A percentile compares a stretch with the other conserved stretches of the same genome.
Conservation (phyloP, 1,284 basidiomycete species). For the Pseudozyma flocculosa region DNA sequence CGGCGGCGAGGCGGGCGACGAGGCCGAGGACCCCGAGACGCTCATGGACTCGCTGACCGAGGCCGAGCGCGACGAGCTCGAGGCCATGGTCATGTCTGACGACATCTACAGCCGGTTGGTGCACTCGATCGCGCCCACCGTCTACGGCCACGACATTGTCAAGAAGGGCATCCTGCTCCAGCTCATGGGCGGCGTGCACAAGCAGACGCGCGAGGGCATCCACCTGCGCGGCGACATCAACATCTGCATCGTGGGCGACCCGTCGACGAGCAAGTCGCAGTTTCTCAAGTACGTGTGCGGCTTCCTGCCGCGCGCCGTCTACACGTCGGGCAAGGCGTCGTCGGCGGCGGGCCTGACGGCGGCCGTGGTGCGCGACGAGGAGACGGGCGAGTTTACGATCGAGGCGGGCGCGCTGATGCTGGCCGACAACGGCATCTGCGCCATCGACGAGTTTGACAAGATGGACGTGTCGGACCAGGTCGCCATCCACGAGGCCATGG, state of each 20-base stretch:
- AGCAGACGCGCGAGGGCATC: conserved; percentile 94
- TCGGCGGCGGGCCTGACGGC: conserved; percentile 98
- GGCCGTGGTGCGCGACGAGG: conserved; percentile 97
- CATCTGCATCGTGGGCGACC: conserved; percentile 98
- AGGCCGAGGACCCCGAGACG: conserved; percentile 86
- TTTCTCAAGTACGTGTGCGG: conserved; percentile 97
- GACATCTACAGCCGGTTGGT: conserved; percentile 83
- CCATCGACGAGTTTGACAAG: conserved; percentile 99
- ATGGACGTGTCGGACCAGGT: conserved; percentile 99
- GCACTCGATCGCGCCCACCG: conserved; percentile 85
- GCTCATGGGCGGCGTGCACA: conserved; percentile 92
- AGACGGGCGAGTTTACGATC: conserved; percentile 98
- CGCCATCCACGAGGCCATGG: conserved; percentile 99
- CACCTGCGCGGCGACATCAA: conserved; percentile 98
- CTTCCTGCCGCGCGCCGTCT: conserved; percentile 93
- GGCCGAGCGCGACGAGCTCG: conserved; percentile 88
- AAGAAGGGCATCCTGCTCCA: conserved; percentile 95
- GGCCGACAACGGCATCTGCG: conserved; percentile 98
- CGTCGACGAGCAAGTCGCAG: conserved; percentile 98
- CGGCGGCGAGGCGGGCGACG: conserved; percentile 83
- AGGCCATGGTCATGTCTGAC: conserved; percentile 86
- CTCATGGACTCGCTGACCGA: conserved; percentile 97
- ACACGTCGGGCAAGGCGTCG: conserved; percentile 96
- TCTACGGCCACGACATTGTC: conserved; percentile 95
- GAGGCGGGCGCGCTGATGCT: conserved; percentile 98